These are phyloP conservation scores for Castanospermum australe DNA, from an alignment of 306 rosid species.

Conservation along the genomic window DNA sequence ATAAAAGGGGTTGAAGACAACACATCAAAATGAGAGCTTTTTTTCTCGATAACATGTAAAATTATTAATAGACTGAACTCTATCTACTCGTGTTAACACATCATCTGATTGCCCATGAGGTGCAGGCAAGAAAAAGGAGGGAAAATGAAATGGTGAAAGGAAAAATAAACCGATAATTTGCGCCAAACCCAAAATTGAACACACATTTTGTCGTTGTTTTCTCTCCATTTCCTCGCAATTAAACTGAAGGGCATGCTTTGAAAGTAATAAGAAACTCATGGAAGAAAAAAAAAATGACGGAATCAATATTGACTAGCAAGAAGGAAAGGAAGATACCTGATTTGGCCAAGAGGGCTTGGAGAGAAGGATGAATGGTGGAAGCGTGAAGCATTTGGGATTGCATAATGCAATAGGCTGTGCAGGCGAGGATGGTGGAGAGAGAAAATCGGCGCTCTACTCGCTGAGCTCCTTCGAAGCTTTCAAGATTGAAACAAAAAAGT, in stretches of 20 bases:
- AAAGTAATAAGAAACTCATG: background rate
- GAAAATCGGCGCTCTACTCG: conserved; percentile 43
- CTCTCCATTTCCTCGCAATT: background rate
- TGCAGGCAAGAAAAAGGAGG: background rate
- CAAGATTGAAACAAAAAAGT: no score
- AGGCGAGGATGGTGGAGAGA: conserved; percentile 39
- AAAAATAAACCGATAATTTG: background rate
- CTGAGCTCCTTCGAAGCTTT: no score
- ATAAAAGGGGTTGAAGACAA: background rate
- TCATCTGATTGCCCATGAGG: background rate
- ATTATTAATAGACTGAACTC: background rate
- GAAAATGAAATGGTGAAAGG: background rate
- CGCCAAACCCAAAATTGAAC: conserved; percentile 10
- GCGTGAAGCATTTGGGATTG: conserved; percentile 13
- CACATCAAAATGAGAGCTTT: conserved; percentile 24
- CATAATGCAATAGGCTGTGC: background rate
- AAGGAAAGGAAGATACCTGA: conserved; percentile 36
- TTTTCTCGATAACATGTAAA: no score
- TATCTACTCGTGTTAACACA: background rate
- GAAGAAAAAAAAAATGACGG: background rate
- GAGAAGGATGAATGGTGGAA: conserved; percentile 26
- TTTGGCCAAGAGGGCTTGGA: conserved; percentile 9
- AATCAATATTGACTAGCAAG: background rate
- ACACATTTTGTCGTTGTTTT: background rate
- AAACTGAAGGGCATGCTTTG: background rate